Evolutionary conservation across 352 stramenopile genomes (phyloP).

Genomic region (Peronospora destructor): DNA sequence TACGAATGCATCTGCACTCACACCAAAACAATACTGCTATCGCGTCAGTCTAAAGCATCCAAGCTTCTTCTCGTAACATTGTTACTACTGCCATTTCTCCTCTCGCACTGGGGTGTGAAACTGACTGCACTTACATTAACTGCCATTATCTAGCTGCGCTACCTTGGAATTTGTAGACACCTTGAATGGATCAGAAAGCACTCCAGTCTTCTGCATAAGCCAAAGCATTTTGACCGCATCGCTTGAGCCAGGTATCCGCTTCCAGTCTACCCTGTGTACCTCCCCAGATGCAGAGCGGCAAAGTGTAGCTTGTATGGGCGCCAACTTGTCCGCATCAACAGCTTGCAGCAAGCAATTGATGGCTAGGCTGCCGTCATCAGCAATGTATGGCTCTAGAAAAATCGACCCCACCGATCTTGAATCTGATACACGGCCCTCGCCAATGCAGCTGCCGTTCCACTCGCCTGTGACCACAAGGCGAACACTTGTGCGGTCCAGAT

Average conservation of each 20-base stretch:
- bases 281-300: slow-evolving; percentile 39
- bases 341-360: slow-evolving; percentile 74
- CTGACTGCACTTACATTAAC: slow-evolving; percentile 9
- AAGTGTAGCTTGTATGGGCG: slow-evolving; percentile 26
- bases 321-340: slow-evolving; percentile 42
- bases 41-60: slow-evolving; percentile 6
- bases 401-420: slow-evolving; percentile 55
- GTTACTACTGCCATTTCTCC: slow-evolving; percentile 5
- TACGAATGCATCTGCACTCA: slow-evolving; percentile 36
- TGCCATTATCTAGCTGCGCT: slow-evolving; percentile 26
- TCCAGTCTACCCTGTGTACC: slow-evolving; percentile 67
- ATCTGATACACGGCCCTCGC: slow-evolving; percentile 79
- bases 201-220: slow-evolving; percentile 61
- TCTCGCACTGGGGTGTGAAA: background rate
- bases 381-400: slow-evolving; percentile 73
- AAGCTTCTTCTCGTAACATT: slow-evolving; percentile 6
- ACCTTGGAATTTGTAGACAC: slow-evolving; percentile 9
- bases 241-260: slow-evolving; percentile 66
- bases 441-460: slow-evolving; percentile 79
- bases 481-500: slow-evolving; percentile 69
- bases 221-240: slow-evolving; percentile 65
- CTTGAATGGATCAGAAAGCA: slow-evolving; percentile 29
- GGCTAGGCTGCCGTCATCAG: slow-evolving; percentile 36
- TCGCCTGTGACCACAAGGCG: slow-evolving; percentile 66
- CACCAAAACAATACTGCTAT: slow-evolving; percentile 23